These are phyloP conservation scores for Kwoniella botswanensis DNA, from an alignment of 768 basidiomycete species.

Conservation along the genomic window DNA sequence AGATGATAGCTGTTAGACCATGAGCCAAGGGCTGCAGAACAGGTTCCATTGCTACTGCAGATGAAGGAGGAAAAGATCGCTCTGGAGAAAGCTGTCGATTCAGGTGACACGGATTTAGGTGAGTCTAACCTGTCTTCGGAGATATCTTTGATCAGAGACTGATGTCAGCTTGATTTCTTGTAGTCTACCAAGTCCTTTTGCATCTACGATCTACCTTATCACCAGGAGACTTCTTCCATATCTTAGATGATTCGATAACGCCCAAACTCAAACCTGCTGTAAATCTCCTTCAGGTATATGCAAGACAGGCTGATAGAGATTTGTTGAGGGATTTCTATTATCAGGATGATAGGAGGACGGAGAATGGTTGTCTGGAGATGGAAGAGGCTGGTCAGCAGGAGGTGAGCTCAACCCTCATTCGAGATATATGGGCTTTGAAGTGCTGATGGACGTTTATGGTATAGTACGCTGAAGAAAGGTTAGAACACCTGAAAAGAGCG, in stretches of 20 bases:
- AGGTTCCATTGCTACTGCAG: slow-evolving; percentile 85
- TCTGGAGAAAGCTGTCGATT: slow-evolving; percentile 84
- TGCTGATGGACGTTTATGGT: too few species aligned
- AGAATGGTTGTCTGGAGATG: slow-evolving; percentile 85
- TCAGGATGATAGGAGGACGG: slow-evolving; percentile 91
- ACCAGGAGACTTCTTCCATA: slow-evolving; percentile 88
- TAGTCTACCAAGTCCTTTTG: slow-evolving; percentile 92
- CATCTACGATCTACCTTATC: slow-evolving; percentile 81
- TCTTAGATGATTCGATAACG: slow-evolving; percentile 85
- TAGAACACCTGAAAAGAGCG: slow-evolving; percentile 75
- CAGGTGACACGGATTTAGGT: slow-evolving; percentile 95
- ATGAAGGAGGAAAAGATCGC: slow-evolving; percentile 96
- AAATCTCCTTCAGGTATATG: slow-evolving; percentile 84
- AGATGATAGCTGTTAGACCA: slow-evolving; percentile 77
- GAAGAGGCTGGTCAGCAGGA: slow-evolving; percentile 75
- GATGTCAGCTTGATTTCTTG: neutral
- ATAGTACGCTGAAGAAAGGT: slow-evolving; percentile 61
- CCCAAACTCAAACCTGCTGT: slow-evolving; percentile 73
- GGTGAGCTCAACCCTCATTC: slow-evolving; percentile 60
- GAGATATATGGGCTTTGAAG: neutral
- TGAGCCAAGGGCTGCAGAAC: slow-evolving; percentile 84
- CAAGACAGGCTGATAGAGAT: slow-evolving; percentile 83
- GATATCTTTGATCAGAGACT: neutral
- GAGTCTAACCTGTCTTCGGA: slow-evolving; percentile 34
- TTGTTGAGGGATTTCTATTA: slow-evolving; percentile 97